Evolutionary conservation across 2,329 filamentous ascomycete species (phyloP).

Genomic region (Calonectria pseudoturangicola): DNA sequence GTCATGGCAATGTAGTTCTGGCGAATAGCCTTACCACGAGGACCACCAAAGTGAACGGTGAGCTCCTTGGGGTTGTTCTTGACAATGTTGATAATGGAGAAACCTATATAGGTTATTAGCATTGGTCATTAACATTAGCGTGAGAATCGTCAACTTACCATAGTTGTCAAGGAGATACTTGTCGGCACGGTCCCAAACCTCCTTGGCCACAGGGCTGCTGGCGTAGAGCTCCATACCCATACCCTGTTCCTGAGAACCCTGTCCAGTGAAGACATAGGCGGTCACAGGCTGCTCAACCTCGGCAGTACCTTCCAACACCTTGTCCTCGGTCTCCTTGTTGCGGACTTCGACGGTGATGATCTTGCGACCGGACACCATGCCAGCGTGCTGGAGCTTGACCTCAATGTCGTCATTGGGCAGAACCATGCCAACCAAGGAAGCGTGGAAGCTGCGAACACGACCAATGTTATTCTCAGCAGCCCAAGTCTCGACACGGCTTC

Average conservation of each 20-base stretch:
- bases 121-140: not conserved
- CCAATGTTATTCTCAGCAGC: constrained; percentile 99
- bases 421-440: constrained; percentile 98
- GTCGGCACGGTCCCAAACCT: constrained; percentile 98
- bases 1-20: constrained; percentile 99
- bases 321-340: constrained; percentile 97
- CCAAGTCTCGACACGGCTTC: constrained; percentile 98
- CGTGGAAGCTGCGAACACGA: constrained; percentile 97
- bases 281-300: constrained; percentile 98
- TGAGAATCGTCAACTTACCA: constrained; percentile 72
- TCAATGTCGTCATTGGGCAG: constrained; percentile 96
- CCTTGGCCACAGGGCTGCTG: constrained; percentile 94
- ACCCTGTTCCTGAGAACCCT: constrained; percentile 98
- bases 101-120: constrained; percentile 71
- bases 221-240: constrained; percentile 99
- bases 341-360: constrained; percentile 99
- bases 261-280: constrained; percentile 97
- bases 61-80: constrained; percentile 99
- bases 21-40: constrained; percentile 96
- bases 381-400: constrained; percentile 95
- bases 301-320: constrained; percentile 94
- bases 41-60: constrained; percentile 97
- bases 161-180: constrained; percentile 99
- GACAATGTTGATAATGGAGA: constrained; percentile 98
- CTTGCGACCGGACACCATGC: constrained; percentile 98